A percentile compares a stretch with the other conserved stretches of the same genome.
Conservation (phyloP, 2,329 filamentous ascomycete genomes). For the Paracorniculantispora psalliotae region DNA sequence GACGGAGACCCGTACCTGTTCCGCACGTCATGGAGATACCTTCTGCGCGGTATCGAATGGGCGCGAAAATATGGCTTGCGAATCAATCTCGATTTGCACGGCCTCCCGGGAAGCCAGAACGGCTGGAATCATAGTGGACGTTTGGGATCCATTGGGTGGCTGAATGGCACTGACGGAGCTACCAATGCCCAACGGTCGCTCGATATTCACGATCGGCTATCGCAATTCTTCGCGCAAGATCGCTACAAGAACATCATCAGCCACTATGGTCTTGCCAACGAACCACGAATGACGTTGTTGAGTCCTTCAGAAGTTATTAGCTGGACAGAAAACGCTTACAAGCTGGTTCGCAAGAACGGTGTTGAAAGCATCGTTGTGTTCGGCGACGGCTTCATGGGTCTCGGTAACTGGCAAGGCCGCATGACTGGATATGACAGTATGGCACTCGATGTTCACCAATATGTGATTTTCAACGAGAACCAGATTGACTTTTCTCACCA, state of each 20-base stretch:
- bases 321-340: conserved; percentile 75
- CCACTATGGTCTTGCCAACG: conserved; percentile 93
- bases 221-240: conserved; percentile 86
- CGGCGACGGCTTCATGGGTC: conserved; percentile 90
- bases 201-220: conserved; percentile 80
- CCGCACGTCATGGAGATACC: conserved; percentile 85
- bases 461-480: conserved; percentile 92
- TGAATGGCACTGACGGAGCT: conserved; percentile 81
- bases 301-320: conserved; percentile 60
- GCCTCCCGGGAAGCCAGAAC: conserved; percentile 88
- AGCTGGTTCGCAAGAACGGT: conserved; percentile 70
- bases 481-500: conserved; percentile 79
- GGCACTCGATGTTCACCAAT: conserved; percentile 95
- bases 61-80: conserved; percentile 86
- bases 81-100: conserved; percentile 90
- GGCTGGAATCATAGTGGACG: conserved; percentile 96
- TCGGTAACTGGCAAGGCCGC: conserved; percentile 84
- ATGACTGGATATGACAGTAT: conserved; percentile 67
- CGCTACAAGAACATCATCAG: conserved; percentile 88
- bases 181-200: conserved; percentile 76
- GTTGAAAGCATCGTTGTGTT: conserved; percentile 71
- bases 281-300: conserved; percentile 81
- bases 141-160: conserved; percentile 76
- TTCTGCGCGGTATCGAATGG: conserved; percentile 89
- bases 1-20: conserved; percentile 82